Base-by-base conservation (phyloP, 176 grass and related monocot species). In the Juncus inflexus region DNA sequence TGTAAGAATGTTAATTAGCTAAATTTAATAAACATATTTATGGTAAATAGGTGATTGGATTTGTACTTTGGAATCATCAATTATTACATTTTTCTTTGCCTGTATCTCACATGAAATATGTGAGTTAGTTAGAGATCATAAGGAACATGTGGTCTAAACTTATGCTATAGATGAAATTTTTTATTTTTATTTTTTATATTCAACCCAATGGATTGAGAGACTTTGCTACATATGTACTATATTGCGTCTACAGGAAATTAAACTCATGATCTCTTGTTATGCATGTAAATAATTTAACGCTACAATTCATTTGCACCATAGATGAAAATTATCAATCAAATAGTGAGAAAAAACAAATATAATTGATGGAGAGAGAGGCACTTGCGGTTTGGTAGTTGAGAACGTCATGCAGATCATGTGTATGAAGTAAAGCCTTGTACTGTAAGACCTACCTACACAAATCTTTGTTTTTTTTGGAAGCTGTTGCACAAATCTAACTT, bases 371-470 rank as follows among this genome's bases (percentile, higher is more conserved):
- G 49, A 52, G 49, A 12, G 9, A 52, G 49, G 49, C 49, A 12
- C 12, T 52, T 52, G 49, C 49, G 67, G 55, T 10, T 58, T 71
- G 42, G 37, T 55, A 15, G 67, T 71, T 59, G 2, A 58, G 1
- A 59, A 55, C 2, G 2, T 15, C 54, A 71, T 15, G 10, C 14
- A 36, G 36, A 71, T 38, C 54, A 71, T 49, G 54, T 45, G 54
- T 35, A 5, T 7, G 40, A 43, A 59, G 39, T 68, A 54, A 68
- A 51, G 45, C 5, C 4, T 50, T 12, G 35, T 28, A 28, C 40
- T 28, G 3, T 3, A 10, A 41, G 42, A 69, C 12, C 66, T 56
- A 71, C 54, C 68, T 57, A 60, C 68, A 52, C 57, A 28, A 28
- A 28, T 28, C 19, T 28, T 28, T 28, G 19, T 28, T 28, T 28